Evolutionary conservation across 1,139 yeast genomes (phyloP).

Genomic region (Kluyveromyces sp.): DNA sequence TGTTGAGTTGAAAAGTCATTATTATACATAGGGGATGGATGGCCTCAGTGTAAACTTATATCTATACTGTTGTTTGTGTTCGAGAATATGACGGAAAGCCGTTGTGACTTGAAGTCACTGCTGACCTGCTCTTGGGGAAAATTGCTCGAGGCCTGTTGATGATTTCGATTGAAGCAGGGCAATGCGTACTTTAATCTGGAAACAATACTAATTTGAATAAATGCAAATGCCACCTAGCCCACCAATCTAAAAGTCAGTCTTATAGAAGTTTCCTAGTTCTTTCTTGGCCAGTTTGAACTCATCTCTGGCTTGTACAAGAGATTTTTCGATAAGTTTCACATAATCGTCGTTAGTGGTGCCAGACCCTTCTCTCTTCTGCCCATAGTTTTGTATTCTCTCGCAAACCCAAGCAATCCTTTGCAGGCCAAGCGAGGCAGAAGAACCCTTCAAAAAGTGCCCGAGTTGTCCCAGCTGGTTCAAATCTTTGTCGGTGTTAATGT

Average conservation of each 20-base stretch:
- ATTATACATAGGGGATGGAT: background rate
- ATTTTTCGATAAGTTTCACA: slow-evolving; percentile 40
- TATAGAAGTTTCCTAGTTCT: slow-evolving; percentile 55
- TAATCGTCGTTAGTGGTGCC: slow-evolving; percentile 14
- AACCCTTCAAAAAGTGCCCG: slow-evolving; percentile 93
- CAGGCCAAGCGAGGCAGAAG: slow-evolving; percentile 90
- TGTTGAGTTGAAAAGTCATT: background rate
- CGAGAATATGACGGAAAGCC: too few species aligned
- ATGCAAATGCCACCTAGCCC: too few species aligned
- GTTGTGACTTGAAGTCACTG: too few species aligned
- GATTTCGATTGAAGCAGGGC: too few species aligned
- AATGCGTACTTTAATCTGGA: too few species aligned
- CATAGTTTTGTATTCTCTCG: slow-evolving; percentile 88
- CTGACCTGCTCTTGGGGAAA: too few species aligned
- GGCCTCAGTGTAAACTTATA: too few species aligned
- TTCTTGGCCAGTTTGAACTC: slow-evolving; percentile 51
- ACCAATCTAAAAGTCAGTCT: slow-evolving; percentile 40
- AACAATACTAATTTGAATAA: too few species aligned
- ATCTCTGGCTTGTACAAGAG: slow-evolving; percentile 49
- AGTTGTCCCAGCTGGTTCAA: slow-evolving; percentile 59
- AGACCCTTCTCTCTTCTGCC: slow-evolving; percentile 42
- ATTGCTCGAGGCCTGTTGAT: too few species aligned
- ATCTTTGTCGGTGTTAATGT: slow-evolving; percentile 38
- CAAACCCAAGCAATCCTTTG: slow-evolving; percentile 77
- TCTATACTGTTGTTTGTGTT: too few species aligned